Percentiles rank a stretch among this genome's conserved stretches.
Evolutionary conservation across 1,284 basidiomycete species (phyloP).

Genomic region (Heliocybe sulcata): DNA sequence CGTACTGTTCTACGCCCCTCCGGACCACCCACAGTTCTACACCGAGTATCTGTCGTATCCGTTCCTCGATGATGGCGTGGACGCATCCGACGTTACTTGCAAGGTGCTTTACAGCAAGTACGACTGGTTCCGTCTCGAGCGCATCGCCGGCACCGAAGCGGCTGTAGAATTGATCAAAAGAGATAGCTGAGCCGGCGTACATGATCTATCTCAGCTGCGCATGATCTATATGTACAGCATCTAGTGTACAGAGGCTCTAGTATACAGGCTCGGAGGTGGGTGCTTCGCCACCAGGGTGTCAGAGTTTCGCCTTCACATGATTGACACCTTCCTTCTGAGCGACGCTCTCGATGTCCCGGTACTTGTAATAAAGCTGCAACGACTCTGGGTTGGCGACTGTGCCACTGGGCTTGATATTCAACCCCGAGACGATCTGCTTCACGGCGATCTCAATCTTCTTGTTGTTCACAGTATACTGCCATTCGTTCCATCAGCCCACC

Average conservation of each 20-base stretch:
- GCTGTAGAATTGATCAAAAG: constrained; percentile 33
- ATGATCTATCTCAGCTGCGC: not conserved
- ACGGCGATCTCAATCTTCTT: constrained; percentile 74
- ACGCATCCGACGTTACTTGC: constrained; percentile 73
- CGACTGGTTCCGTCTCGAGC: constrained; percentile 82
- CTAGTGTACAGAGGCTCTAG: not conserved
- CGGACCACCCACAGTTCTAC: constrained; percentile 89
- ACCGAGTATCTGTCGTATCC: constrained; percentile 83
- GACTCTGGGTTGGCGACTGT: constrained; percentile 66
- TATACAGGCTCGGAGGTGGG: no score
- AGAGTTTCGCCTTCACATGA: constrained; percentile 19
- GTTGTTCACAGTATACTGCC: constrained; percentile 61
- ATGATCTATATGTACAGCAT: not conserved
- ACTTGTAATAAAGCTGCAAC: constrained; percentile 55
- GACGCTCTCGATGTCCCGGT: constrained; percentile 35
- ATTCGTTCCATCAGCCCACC: constrained; percentile 2
- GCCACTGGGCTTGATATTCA: constrained; percentile 52
- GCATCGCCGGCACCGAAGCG: constrained; percentile 61
- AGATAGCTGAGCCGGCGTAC: not conserved
- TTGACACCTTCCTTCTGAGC: constrained; percentile 5
- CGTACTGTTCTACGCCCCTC: constrained; percentile 88
- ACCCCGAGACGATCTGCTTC: constrained; percentile 65
- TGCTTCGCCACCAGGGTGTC: not conserved
- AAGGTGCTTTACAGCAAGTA: constrained; percentile 81
- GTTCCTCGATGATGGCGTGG: constrained; percentile 79